Evolutionary conservation across 306 rosid genomes (phyloP).

Genomic region (Arachis hypogaea): DNA sequence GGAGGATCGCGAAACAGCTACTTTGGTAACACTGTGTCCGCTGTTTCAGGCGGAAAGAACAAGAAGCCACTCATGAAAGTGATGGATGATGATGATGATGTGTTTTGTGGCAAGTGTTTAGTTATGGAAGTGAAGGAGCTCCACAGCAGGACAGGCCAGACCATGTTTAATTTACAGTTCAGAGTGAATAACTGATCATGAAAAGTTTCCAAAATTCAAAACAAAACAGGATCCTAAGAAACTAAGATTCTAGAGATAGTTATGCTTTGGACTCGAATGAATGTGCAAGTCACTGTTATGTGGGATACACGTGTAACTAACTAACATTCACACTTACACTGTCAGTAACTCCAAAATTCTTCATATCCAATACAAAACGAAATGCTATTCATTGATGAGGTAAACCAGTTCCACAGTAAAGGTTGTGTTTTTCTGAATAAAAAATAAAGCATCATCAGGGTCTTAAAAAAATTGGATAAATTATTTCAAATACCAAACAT

Average conservation of each 20-base stretch:
- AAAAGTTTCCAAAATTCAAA: neutral
- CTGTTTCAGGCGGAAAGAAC: neutral
- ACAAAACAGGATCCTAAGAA: too few relatives aligned
- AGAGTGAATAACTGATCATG: neutral
- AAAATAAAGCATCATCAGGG: neutral
- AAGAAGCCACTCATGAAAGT: neutral
- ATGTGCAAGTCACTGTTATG: neutral
- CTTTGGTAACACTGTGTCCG: constrained; percentile 3
- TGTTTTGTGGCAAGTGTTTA: constrained; percentile 12
- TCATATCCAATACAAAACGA: too few relatives aligned
- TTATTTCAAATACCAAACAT: neutral
- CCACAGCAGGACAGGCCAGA: constrained; percentile 44
- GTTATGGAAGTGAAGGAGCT: constrained; percentile 35
- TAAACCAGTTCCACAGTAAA: neutral
- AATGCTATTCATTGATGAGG: neutral
- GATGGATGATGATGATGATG: neutral
- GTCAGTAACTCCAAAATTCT: neutral
- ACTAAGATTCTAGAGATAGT: constrained; percentile 1
- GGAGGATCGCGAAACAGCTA: constrained; percentile 13
- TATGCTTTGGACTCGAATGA: constrained; percentile 22
- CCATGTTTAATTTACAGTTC: constrained; percentile 37
- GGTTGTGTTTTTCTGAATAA: neutral
- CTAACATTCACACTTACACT: neutral
- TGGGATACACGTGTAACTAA: constrained; percentile 5
- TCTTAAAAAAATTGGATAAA: neutral